Evolutionary conservation across 2,329 filamentous ascomycete species (phyloP).

Genomic region (Fusarium tricinctum): DNA sequence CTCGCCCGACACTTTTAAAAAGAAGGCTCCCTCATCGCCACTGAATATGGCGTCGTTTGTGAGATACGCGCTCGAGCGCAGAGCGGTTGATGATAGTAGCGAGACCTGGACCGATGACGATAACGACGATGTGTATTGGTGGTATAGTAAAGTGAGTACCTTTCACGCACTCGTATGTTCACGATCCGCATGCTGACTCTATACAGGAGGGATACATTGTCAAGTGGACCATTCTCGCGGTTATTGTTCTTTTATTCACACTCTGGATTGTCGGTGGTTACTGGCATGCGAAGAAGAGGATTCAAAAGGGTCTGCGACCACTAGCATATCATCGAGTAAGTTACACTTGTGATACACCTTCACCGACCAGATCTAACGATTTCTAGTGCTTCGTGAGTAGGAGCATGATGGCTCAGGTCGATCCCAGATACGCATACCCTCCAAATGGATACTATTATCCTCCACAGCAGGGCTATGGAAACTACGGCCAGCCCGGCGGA

Average conservation of each 20-base stretch:
- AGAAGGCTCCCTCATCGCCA: slow-evolving; percentile 12
- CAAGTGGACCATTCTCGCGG: slow-evolving; percentile 78
- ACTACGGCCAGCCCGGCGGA: slow-evolving; percentile 44
- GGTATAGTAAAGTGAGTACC: slow-evolving; percentile 50
- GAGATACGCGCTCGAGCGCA: slow-evolving; percentile 37
- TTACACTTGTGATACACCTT: slow-evolving; percentile 6
- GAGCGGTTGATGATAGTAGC: slow-evolving; percentile 27
- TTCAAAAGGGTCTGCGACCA: slow-evolving; percentile 75
- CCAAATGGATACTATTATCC: slow-evolving; percentile 58
- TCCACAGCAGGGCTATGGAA: slow-evolving; percentile 45
- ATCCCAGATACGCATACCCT: slow-evolving; percentile 64
- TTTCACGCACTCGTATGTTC: not conserved
- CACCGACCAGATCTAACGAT: slow-evolving; percentile 11
- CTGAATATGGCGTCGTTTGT: slow-evolving; percentile 37
- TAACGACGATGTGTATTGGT: slow-evolving; percentile 50
- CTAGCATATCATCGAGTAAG: slow-evolving; percentile 77
- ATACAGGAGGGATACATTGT: slow-evolving; percentile 72
- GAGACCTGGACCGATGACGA: slow-evolving; percentile 17
- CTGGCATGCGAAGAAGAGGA: slow-evolving; percentile 75
- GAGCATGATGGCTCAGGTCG: slow-evolving; percentile 60
- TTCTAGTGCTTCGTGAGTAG: slow-evolving; percentile 67
- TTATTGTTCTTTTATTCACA: slow-evolving; percentile 70
- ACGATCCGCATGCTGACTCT: slow-evolving; percentile 19
- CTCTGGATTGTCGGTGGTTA: slow-evolving; percentile 77
- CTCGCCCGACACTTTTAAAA: slow-evolving; percentile 3